Base-by-base conservation (phyloP, 75 land plant species). In the Cupressus sempervirens region DNA sequence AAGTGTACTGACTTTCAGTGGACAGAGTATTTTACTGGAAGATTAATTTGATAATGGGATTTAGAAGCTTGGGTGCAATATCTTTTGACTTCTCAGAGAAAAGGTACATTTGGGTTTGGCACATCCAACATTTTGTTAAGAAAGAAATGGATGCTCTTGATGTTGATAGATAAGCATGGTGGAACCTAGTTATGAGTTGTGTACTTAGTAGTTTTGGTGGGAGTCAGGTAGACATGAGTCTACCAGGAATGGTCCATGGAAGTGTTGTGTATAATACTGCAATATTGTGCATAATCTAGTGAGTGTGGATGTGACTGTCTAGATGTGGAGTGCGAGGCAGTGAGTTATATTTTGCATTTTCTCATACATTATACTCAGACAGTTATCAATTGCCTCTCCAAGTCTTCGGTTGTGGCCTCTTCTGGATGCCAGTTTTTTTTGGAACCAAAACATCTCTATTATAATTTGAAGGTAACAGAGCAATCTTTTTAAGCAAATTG, bases 41-140 rank as follows among this genome's bases (percentile, higher is more conserved):
- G 50, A 45, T 43, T 79, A 79, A 45, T 79, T 76, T 79, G 81
- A 79, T 26, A 43, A 79, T 79, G 30, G 30, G 46, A 35, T 45
- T 38, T n/a, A 45, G 81, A 79, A 79, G 46, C 81, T 79, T 43
- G 81, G 81, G 43, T 43, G 48, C 81, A 79, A 79, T 45, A 79
- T 29, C 20, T 79, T 79, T 43, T 48, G 4, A 79, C 46, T n/a
- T 43, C 81, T 79, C 46, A 48, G 81, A n/a, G 4, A 50, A 26
- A 48, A 79, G 52, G 52, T 40, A 43, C n/a, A 23, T 79, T 45
- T 79, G 50, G 46, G 45, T 79, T 30, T 79, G 46, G 50, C 48
- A 76, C n/a, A 76, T 76, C 79, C 40, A 79, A 45, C 46, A 79
- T 79, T 79, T 79, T 26, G 40, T 45, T 3, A n/a, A 1, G 13